These are phyloP conservation scores for cucumber (Cucumis sativus) DNA, from an alignment of 306 rosid species.

Conservation along the genomic window DNA sequence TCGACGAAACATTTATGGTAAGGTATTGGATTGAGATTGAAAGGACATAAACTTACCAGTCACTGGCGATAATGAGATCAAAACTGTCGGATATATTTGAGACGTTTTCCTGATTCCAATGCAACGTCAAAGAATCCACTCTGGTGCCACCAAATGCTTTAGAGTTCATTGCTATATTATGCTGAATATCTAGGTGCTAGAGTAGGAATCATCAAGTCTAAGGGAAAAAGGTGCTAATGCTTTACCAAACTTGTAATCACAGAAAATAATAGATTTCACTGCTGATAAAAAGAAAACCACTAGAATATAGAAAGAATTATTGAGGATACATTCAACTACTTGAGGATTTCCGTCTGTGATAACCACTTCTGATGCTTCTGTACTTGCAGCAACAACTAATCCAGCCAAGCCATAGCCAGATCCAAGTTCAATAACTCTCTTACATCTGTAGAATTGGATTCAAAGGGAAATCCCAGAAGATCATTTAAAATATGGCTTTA, in stretches of 20 bases:
- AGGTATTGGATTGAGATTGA: neutral
- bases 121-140: conserved; percentile 66
- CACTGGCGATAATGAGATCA: conserved; percentile 76
- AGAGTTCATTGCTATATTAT: conserved; percentile 52
- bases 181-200: conserved; percentile 66
- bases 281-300: neutral
- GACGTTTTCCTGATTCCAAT: conserved; percentile 61
- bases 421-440: conserved; percentile 88
- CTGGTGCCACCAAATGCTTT: conserved; percentile 64
- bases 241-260: neutral
- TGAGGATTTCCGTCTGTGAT: conserved; percentile 94
- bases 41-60: conserved; percentile 40
- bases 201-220: conserved; percentile 8
- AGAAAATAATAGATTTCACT: neutral
- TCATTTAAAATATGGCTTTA: neutral
- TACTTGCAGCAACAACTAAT: conserved; percentile 68
- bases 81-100: conserved; percentile 32
- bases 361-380: conserved; percentile 69
- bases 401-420: conserved; percentile 94
- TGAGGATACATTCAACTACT: conserved; percentile 90
- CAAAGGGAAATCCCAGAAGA: neutral
- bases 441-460: conserved; percentile 37
- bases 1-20: neutral
- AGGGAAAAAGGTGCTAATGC: neutral
- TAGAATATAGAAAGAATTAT: neutral